Evolutionary conservation across 331 rosid genomes (phyloP), one percentile per base, ranked within the genome.

Genomic region (Pyracantha coccinea): DNA sequence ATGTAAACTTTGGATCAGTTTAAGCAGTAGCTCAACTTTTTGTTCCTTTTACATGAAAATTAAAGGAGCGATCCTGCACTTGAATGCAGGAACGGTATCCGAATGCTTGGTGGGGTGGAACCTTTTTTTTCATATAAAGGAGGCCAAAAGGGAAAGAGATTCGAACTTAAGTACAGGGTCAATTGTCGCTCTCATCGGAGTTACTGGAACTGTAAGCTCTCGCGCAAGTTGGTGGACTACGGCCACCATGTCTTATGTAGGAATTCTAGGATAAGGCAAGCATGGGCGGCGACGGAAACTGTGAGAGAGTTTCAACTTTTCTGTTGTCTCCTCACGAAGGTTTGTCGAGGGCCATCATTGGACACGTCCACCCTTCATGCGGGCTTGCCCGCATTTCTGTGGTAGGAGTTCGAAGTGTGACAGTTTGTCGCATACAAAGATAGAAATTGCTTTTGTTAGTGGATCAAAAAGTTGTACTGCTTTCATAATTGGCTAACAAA

Each of bases 271-370:
- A 31, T 64, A 19, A 19, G 69, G 47, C 25, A 3, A 32, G 35
- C 25, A 25, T n/a, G 3, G 7, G 35, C 16, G 13, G n/a, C 69
- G 4, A 32, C 15, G 8, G 69, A 31, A 5, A 8, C 35, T n/a
- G 8, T 65, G 27, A 65, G 28, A n/a, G 69, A 41, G 17, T 64
- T 64, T 32, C 50, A 19, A 29, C 44, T 29, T 8, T 29, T 4
- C 1, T 5, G 3, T 17, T 28, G 23, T 63, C 41, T 63, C 68
- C 68, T 35, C 76, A 23, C 32, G 8, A 23, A 19, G 35, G 24
- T 33, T 35, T 24, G 67, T 72, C 55, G 70, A 60, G 57, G 69
- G 68, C 41, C 19, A 78, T 78, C 54, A 55, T 78, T 78, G 29
- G 72, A 61, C 69, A 54, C 71, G 16, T n/a, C 19, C 66, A 24